Conservation (phyloP, 345 rosid genomes). For the Camelina laxa region DNA sequence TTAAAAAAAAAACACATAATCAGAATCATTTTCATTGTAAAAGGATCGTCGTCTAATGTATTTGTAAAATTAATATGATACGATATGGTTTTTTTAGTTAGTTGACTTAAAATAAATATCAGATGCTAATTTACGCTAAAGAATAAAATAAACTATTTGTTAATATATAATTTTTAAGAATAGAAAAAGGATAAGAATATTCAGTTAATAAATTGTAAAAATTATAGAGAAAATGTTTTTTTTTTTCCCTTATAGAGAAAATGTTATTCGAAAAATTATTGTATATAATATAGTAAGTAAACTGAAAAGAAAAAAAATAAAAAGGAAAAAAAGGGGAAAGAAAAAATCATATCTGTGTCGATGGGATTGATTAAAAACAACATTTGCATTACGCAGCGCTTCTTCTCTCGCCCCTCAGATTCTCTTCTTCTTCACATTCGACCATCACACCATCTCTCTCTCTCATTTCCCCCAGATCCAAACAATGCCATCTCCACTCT, state of each 20-base stretch:
- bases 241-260: not conserved
- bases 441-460: constrained; percentile 26
- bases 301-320: not conserved
- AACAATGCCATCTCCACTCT: constrained; percentile 50
- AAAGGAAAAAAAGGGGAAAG: not conserved
- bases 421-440: constrained; percentile 34
- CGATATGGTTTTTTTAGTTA: too few species aligned
- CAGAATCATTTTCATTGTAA: too few species aligned
- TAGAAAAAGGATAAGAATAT: too few species aligned
- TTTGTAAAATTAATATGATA: too few species aligned
- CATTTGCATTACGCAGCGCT: constrained; percentile 29
- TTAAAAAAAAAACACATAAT: too few species aligned
- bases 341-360: not conserved
- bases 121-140: too few species aligned
- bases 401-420: constrained; percentile 48
- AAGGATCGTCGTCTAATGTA: too few species aligned
- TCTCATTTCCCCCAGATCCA: constrained; percentile 51
- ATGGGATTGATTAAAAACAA: not conserved
- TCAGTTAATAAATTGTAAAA: too few species aligned
- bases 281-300: not conserved
- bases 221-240: not conserved
- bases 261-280: not conserved
- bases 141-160: too few species aligned
- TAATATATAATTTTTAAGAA: too few species aligned
- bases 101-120: too few species aligned